Percentiles rank a stretch among this genome's conserved stretches.
Evolutionary conservation across 306 rosid species (phyloP).

Genomic region (Abrus precatorius): DNA sequence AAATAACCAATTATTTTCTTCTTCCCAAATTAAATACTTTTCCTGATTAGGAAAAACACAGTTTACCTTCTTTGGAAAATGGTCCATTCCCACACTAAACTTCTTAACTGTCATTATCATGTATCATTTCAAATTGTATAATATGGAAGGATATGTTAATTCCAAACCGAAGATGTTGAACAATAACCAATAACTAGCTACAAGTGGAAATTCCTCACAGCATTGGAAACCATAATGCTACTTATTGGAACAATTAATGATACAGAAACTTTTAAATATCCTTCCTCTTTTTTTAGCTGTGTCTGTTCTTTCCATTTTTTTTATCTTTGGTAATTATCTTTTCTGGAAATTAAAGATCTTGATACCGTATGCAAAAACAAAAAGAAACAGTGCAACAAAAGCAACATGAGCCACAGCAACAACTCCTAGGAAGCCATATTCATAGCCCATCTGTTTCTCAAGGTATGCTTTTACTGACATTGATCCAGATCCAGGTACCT

Average conservation of each 20-base stretch:
- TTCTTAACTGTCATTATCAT: neutral
- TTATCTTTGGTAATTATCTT: conserved; percentile 41
- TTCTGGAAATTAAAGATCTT: conserved; percentile 64
- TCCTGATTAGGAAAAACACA: neutral
- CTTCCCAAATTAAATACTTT: neutral
- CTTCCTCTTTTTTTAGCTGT: neutral
- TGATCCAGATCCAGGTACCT: conserved; percentile 50
- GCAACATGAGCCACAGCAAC: conserved; percentile 61
- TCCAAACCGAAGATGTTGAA: too few species aligned
- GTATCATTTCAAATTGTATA: neutral
- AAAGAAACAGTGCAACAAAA: conserved; percentile 51
- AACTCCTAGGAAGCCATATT: conserved; percentile 60
- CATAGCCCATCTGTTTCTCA: conserved; percentile 48
- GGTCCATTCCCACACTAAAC: neutral
- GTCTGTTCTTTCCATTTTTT: conserved; percentile 18
- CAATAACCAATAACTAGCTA: neutral
- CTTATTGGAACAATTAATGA: neutral
- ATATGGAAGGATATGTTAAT: neutral
- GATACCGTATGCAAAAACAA: conserved; percentile 64
- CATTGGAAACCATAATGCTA: neutral
- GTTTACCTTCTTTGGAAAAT: neutral
- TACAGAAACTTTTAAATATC: conserved; percentile 6
- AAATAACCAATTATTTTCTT: neutral
- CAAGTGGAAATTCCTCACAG: conserved; percentile 17
- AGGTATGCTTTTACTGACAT: conserved; percentile 55